Evolutionary conservation across 768 basidiomycete genomes (phyloP).

Genomic region (Lentinula lateritia): DNA sequence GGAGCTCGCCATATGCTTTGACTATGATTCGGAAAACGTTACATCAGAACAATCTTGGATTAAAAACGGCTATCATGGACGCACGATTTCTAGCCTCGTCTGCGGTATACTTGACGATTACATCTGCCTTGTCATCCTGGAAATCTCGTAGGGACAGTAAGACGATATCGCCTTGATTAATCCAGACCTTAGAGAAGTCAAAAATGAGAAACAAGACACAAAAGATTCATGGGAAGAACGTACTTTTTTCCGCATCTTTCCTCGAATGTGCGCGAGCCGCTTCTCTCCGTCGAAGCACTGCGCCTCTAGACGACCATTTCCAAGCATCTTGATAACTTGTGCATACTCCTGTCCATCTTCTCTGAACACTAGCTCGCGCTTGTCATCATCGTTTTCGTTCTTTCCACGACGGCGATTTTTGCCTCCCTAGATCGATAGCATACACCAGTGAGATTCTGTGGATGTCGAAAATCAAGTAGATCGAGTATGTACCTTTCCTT

Average conservation of each 20-base stretch:
- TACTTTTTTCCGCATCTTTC: constrained; percentile 99
- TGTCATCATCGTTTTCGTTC: constrained; percentile 99
- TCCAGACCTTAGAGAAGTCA: constrained; percentile 77
- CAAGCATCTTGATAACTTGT: constrained; percentile 97
- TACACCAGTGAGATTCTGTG: background rate
- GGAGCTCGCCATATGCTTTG: constrained; percentile 97
- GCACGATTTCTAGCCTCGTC: constrained; percentile 84
- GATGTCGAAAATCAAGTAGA: background rate
- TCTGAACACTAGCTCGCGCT: constrained; percentile 96
- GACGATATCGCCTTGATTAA: constrained; percentile 97
- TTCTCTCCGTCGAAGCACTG: constrained; percentile 99
- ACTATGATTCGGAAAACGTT: constrained; percentile 33
- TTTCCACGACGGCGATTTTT: constrained; percentile 99
- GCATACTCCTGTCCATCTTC: constrained; percentile 99
- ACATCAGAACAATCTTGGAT: no score
- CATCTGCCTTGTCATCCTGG: constrained; percentile 99
- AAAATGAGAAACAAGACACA: background rate
- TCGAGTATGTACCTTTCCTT: constrained; percentile 57
- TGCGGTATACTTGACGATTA: constrained; percentile 97
- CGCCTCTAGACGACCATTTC: constrained; percentile 94
- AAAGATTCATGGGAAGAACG: constrained; percentile 15
- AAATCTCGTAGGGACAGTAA: constrained; percentile 94
- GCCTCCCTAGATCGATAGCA: constrained; percentile 63
- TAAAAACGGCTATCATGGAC: constrained; percentile 18
- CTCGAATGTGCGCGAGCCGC: constrained; percentile 94